These are phyloP conservation scores for Poa pratensis DNA, from an alignment of 176 grass and related monocot genomes.

Conservation along the genomic window DNA sequence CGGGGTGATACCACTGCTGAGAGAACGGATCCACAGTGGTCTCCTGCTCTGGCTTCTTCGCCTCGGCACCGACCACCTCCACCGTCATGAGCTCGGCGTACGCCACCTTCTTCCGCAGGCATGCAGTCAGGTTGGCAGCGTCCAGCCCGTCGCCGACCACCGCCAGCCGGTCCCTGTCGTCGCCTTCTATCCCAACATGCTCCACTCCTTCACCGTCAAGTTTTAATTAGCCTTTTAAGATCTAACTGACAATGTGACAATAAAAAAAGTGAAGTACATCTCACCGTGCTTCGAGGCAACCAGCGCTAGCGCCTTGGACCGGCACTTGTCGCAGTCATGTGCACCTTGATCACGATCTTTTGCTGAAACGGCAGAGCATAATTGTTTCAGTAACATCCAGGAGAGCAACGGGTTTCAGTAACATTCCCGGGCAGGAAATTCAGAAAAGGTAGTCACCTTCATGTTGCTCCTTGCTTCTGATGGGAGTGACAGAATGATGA, in stretches of 20 bases:
- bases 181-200: constrained; percentile 37
- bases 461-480: background rate
- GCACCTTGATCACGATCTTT: constrained; percentile 76
- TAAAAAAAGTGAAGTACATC: background rate
- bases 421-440: background rate
- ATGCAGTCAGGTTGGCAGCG: constrained; percentile 46
- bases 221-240: background rate
- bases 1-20: constrained; percentile 1
- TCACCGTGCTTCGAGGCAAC: constrained; percentile 48
- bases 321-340: constrained; percentile 67
- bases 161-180: constrained; percentile 42
- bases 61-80: constrained; percentile 19
- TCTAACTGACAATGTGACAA: background rate
- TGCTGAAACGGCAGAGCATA: constrained; percentile 34
- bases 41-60: background rate
- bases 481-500: background rate
- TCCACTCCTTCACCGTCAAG: constrained; percentile 43
- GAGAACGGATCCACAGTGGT: background rate
- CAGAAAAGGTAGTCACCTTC: constrained; percentile 27
- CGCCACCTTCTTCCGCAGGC: constrained; percentile 48
- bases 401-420: background rate
- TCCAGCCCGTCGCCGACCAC: constrained; percentile 61
- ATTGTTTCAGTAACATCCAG: background rate
- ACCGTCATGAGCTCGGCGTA: constrained; percentile 36
- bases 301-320: constrained; percentile 47